Base-by-base conservation (phyloP, 2,329 filamentous ascomycete species). In the Aspergillus puulaauensis region DNA sequence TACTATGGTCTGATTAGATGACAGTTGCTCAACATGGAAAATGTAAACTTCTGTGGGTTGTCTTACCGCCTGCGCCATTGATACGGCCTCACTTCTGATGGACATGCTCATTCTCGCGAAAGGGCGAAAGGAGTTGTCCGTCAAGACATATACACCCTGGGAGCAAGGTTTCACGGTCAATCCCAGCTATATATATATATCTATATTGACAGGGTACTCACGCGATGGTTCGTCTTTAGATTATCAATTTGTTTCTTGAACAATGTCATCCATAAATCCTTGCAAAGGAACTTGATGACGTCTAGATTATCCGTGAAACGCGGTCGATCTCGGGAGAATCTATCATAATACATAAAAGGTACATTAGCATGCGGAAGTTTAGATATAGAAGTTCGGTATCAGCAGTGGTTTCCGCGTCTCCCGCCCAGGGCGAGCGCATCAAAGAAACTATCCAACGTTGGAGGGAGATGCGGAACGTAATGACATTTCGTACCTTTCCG, bases 231-330 rank as follows among this genome's bases (percentile, higher is more conserved):
- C 8, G 95, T 99, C 78, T 99, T 99, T 47, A 99, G 82, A 73
- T 99, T 99, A 76, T 99, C 95, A 70, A 99, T 91, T 75, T 98
- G 96, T 77, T 99, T 99, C 72, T 90, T 85, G 76, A 97, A 99
- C 15, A 97, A 85, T 19, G 98, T 82, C 35, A 87, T 92, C 95
- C 95, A 99, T 45, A 99, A 82, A 74, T 99, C 95, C 80, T 99
- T 99, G 84, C 95, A 99, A 50, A 99, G 82, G 71, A 99, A 98
- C 75, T 99, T 99, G 73, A 99, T 99, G 50, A 93, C 90, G 71
- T 98, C 95, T 43, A 99, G 85, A 4, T 93, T 93, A 67, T 96
- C 92, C 61, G 89, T 90, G 72, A 97, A 96, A 49, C 92, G 90
- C 41, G 93, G 91, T 52, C 91, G 84, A 73, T 96, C 90, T 70